These are phyloP conservation scores for Clarkia xantiana DNA, from an alignment of 345 rosid species.

Conservation along the genomic window DNA sequence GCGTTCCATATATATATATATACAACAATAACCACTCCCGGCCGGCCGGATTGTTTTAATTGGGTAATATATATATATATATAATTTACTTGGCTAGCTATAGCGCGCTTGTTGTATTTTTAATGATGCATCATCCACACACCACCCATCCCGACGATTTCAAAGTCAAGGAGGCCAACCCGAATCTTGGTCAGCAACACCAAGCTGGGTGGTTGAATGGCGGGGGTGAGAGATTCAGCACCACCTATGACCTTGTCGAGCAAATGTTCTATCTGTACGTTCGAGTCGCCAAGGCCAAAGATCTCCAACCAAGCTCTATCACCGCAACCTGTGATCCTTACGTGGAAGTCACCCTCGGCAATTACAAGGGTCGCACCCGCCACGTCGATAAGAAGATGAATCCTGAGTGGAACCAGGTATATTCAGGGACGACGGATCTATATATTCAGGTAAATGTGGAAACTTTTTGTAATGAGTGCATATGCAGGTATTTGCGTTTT, in stretches of 20 bases:
- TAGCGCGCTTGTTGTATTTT: too few relatives aligned
- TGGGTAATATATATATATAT: too few relatives aligned
- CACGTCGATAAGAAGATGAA: conserved; percentile 57
- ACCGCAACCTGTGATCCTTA: conserved; percentile 76
- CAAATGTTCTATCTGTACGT: conserved; percentile 71
- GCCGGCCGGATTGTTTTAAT: too few relatives aligned
- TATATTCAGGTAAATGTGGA: too few relatives aligned
- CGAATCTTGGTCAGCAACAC: conserved; percentile 56
- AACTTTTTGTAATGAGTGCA: too few relatives aligned
- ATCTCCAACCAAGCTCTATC: conserved; percentile 45
- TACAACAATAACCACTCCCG: conserved; percentile 28
- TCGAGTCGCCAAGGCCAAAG: conserved; percentile 64
- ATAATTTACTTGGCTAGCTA: too few relatives aligned
- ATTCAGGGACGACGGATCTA: too few relatives aligned
- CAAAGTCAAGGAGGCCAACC: conserved; percentile 51
- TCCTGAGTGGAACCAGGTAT: conserved; percentile 93
- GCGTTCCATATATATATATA: too few relatives aligned
- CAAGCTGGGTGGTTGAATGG: conserved; percentile 44
- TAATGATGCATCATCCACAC: not conserved
- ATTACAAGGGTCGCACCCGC: conserved; percentile 77
- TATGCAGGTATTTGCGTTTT: conserved; percentile 80
- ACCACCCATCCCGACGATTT: conserved; percentile 27
- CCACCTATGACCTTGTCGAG: conserved; percentile 70
- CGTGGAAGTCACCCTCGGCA: conserved; percentile 80
- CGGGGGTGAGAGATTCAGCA: conserved; percentile 44